Evolutionary conservation across 2,329 filamentous ascomycete genomes (phyloP).

Genomic region (Metarhizium rileyi): DNA sequence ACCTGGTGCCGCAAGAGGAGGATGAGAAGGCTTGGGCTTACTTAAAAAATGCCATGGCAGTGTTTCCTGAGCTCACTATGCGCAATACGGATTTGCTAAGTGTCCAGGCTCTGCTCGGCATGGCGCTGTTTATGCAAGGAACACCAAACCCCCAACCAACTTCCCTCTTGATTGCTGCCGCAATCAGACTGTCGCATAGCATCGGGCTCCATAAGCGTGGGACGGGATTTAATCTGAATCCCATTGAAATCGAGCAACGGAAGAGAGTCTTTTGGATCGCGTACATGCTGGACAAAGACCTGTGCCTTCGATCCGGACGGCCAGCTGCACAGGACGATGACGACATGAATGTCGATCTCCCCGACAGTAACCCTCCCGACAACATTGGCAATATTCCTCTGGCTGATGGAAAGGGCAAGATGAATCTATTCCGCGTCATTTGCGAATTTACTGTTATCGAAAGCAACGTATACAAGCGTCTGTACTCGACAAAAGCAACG

Average conservation of each 20-base stretch:
- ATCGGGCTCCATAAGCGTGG: conserved; percentile 93
- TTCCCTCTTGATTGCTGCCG: conserved; percentile 82
- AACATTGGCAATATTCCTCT: conserved; percentile 92
- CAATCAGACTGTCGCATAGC: conserved; percentile 82
- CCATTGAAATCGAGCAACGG: conserved; percentile 85
- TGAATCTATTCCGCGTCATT: conserved; percentile 91
- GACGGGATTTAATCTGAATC: conserved; percentile 85
- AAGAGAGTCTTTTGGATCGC: conserved; percentile 58
- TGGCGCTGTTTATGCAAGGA: conserved; percentile 90
- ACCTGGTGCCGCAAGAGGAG: conserved; percentile 80
- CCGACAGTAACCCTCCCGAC: conserved; percentile 80
- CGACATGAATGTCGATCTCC: conserved; percentile 90
- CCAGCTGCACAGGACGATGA: conserved; percentile 55
- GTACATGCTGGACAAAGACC: conserved; percentile 55
- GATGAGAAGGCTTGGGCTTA: conserved; percentile 94
- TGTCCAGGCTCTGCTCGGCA: conserved; percentile 86
- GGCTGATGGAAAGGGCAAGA: conserved; percentile 78
- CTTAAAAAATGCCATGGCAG: conserved; percentile 91
- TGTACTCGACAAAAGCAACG: conserved; percentile 87
- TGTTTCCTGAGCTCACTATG: conserved; percentile 88
- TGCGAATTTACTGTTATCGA: conserved; percentile 87
- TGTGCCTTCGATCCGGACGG: conserved; percentile 48
- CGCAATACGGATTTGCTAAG: conserved; percentile 91
- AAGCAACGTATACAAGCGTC: conserved; percentile 82
- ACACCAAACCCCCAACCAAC: conserved; percentile 94